These are phyloP conservation scores for Globisporangium nodosum DNA, from an alignment of 352 stramenopile species.

Conservation along the genomic window DNA sequence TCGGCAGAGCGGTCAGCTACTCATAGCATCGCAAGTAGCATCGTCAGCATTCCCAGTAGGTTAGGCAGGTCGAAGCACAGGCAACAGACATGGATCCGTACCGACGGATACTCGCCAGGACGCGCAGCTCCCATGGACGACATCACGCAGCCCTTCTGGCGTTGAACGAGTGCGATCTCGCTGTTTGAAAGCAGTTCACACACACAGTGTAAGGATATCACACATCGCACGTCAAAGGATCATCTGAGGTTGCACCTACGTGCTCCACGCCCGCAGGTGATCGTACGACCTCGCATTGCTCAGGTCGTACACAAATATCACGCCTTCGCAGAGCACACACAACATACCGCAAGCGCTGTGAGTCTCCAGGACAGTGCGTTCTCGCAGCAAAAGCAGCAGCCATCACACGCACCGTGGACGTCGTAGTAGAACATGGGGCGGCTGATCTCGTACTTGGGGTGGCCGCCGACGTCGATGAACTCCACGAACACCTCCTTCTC, in stretches of 20 bases:
- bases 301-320: slow-evolving; percentile 81
- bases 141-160: slow-evolving; percentile 50
- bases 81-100: slow-evolving; percentile 7
- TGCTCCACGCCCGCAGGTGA: slow-evolving; percentile 55
- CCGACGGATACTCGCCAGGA: slow-evolving; percentile 29
- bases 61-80: too few species aligned
- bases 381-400: neutral
- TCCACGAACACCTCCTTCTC: slow-evolving; percentile 67
- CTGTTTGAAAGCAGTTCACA: slow-evolving; percentile 3
- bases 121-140: slow-evolving; percentile 18
- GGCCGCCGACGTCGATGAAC: slow-evolving; percentile 80
- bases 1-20: slow-evolving; percentile 46
- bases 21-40: neutral
- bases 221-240: neutral
- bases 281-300: slow-evolving; percentile 74
- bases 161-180: slow-evolving; percentile 44
- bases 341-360: neutral
- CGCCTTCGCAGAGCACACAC: slow-evolving; percentile 14
- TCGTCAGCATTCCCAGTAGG: neutral
- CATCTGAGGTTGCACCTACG: slow-evolving; percentile 2
- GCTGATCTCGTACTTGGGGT: slow-evolving; percentile 79
- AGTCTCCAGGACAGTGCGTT: neutral
- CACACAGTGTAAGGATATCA: neutral
- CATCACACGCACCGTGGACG: slow-evolving; percentile 36
- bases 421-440: slow-evolving; percentile 78